Base-by-base conservation (phyloP, 1,284 basidiomycete genomes). In the Retiboletus fuscus region DNA sequence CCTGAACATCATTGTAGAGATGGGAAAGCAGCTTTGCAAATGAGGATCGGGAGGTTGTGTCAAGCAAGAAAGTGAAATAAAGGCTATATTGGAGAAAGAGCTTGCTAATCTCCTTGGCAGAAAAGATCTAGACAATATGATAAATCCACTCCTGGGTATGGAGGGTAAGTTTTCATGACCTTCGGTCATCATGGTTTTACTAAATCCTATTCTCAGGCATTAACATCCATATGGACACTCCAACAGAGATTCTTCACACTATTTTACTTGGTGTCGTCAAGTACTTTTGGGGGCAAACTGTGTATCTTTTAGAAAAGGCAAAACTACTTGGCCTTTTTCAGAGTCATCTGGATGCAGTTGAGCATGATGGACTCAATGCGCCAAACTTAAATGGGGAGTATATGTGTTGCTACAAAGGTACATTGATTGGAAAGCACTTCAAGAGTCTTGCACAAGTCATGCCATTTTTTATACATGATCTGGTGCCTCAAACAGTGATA, bases 341-440 rank as follows among this genome's bases (percentile, higher is more conserved):
- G 39, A 64, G 28, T 18, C 24, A 20, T 15, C 60, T 72, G 3
- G 55, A 72, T 20, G 61, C 61, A 3, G 34, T 73, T 13, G n/a
- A 47, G 7, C 30, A 55, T 16, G 67, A 57, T 1, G 60, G 30
- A 10, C 66, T 72, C 2, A 64, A 69, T 30, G 22, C 55, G 15
- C 58, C 57, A 16, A 51, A 11, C 24, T 55, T 73, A 3, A 44
- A 57, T 26, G 41, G 58, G 2, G 47, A 73, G 1, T 73, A 73
- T 43, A 53, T 58, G 24, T 60, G 58, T 16, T 22, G 8, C 39
- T 61, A 67, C 77, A 72, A 74, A 13, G 77, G 78, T 1, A 63
- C 69, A 3, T 71, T 83, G 0, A 82, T 80, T 26, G 81, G 82
- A 0, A 82, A 82, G 61, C 81, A 83, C 51, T 82, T 82, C 76